Base-by-base conservation (phyloP, 805 yeast species). In the Starmerella davenportii region DNA sequence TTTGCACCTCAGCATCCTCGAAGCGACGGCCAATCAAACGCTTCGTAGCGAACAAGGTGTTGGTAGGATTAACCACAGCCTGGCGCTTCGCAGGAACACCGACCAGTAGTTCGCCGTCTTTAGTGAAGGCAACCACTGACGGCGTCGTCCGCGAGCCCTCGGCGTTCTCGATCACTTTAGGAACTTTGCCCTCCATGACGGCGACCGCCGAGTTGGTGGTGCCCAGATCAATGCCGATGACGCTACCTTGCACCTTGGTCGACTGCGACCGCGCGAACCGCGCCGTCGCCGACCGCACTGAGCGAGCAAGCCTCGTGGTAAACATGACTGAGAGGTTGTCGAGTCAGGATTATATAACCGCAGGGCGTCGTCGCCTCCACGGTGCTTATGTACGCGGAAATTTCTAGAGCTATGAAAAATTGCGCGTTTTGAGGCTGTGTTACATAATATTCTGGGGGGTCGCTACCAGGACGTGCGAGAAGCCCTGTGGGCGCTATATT, bases 41-140 rank as follows among this genome's bases (percentile, higher is more conserved):
- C 68, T 84, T 84, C 55, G 95, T 84, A 59, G 95, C 94, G 50
- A 80, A 84, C 48, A 84, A 69, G 40, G 95, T 84, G 70, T 84
- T 85, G 58, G 77, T 82, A 41, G 93, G 93, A 70, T 84, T 84
- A 48, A 84, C 82, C 38, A 82, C 85, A 44, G 94, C 92, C 65
- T 84, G 95, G 58, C 95, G 79, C 69, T 84, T 85, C 53, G 95
- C 95, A 48, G 92, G 82, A 43, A 76, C 80, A 63, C 95, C 95
- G 44, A 84, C 93, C 44, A 84, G 65, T 56, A 93, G 76, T 64
- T 80, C 93, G 43, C 87, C 90, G 43, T 79, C 90, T 59, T 77
- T 76, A 49, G 90, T 78, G 72, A 84, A 84, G 39, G 95, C 95
- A 43, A 84, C 95, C 33, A 84, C 81, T 27, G 95, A 85, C 24